Base-by-base conservation (phyloP, 345 rosid species). In the Boechera stricta region DNA sequence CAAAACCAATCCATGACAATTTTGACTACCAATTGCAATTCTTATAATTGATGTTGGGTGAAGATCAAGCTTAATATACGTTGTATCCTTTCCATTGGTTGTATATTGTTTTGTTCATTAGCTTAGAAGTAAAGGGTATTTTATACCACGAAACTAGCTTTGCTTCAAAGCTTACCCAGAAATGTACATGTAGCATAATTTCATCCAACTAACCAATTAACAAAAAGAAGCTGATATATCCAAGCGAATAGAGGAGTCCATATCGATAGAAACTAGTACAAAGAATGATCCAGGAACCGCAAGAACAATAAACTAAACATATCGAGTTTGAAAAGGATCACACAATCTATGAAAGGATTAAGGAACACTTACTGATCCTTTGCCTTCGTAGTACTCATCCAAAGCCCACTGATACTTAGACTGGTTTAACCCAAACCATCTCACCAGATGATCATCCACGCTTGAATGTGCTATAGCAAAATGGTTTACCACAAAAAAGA, bases 351-450 rank as follows among this genome's bases (percentile, higher is more conserved):
- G 62, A 69, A 58, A 21, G 10, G 35, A 73, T 42, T 3, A 45
- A 71, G 28, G 45, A 61, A 64, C 38, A 49, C 89, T 85, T 87
- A 91, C 99, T 84, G 89, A 64, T 76, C 83, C 92, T 83, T 96
- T 96, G 89, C 66, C 82, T 80, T 91, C 89, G 62, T 91, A 90
- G 67, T 96, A 96, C 85, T 91, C 93, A 53, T 96, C 98, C 82
- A 96, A 69, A 35, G 98, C 99, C 99, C 99, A 96, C 55, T 96
- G 99, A 58, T 93, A 96, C 89, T 91, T 96, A 11, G 99, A 96
- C 74, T 91, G 99, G 83, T 96, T 86, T 80, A 96, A 88, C 33
- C 99, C 99, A 76, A 93, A 90, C 99, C 99, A 96, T n/a, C 93
- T 90, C 11, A 97, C 96, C 87, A 96, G 77, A 83, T 91, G 91